These are phyloP conservation scores for Colletotrichum gloeosporioides DNA, from an alignment of 2,329 filamentous ascomycete genomes.

Conservation along the genomic window DNA sequence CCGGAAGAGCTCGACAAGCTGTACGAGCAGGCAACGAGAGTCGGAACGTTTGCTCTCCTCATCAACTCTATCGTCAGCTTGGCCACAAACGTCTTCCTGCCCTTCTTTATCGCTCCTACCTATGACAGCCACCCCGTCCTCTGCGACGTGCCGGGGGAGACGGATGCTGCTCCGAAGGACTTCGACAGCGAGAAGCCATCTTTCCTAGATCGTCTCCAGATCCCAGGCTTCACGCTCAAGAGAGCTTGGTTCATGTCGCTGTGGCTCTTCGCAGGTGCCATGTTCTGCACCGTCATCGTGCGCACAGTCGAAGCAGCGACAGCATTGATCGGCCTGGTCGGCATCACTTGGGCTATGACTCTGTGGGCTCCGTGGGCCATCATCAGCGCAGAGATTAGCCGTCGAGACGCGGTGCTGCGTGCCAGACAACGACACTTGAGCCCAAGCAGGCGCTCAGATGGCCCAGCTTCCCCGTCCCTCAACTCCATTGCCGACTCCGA, in stretches of 20 bases:
- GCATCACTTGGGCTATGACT: conserved; percentile 90
- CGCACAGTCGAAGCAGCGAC: conserved; percentile 74
- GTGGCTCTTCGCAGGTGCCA: conserved; percentile 80
- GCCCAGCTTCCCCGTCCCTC: conserved; percentile 7
- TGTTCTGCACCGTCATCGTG: conserved; percentile 85
- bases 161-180: conserved; percentile 32
- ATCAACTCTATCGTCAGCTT: conserved; percentile 89
- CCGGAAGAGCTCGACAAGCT: conserved; percentile 76
- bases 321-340: conserved; percentile 78
- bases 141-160: conserved; percentile 34
- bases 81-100: conserved; percentile 79
- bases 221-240: conserved; percentile 85
- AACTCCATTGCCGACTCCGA: conserved; percentile 9
- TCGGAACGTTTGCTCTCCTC: conserved; percentile 88
- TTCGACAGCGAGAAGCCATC: conserved; percentile 41
- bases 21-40: conserved; percentile 84
- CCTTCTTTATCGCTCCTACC: conserved; percentile 83
- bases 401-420: conserved; percentile 69
- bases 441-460: conserved; percentile 9
- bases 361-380: conserved; percentile 96
- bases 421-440: conserved; percentile 34
- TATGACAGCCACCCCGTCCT: conserved; percentile 60
- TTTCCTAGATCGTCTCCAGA: conserved; percentile 68
- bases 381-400: conserved; percentile 90
- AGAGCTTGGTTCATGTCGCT: conserved; percentile 87